Conservation (phyloP, 208 protist genomes). For the Sergeia podlipaevii region DNA sequence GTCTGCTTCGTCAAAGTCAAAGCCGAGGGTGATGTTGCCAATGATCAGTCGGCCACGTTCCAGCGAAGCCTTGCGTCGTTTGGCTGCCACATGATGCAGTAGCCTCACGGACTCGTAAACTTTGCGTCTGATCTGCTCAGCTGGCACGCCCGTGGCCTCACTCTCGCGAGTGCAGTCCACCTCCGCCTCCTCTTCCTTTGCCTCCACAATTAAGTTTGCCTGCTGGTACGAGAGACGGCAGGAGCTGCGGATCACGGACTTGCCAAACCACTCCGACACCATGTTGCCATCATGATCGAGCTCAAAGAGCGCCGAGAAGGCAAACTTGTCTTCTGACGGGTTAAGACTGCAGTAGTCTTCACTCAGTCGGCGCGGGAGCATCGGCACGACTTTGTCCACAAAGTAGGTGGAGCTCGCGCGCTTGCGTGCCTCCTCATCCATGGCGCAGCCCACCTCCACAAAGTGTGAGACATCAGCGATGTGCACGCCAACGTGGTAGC, state of each 20-base stretch:
- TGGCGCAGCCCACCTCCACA: conserved; percentile 52
- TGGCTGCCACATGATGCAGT: conserved; percentile 58
- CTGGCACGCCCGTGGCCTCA: conserved; percentile 6
- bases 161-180: conserved; percentile 30
- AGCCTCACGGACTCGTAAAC: conserved; percentile 47
- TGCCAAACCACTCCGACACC: conserved; percentile 80
- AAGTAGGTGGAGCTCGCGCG: conserved; percentile 88
- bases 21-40: conserved; percentile 43
- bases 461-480: conserved; percentile 94
- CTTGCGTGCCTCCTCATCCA: conserved; percentile 85
- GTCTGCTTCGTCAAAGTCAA: conserved; percentile 51
- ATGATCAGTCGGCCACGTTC: conserved; percentile 51
- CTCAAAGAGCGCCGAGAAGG: conserved; percentile 87
- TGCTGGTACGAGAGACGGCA: conserved; percentile 85
- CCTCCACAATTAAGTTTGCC: conserved; percentile 76
- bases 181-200: conserved; percentile 14
- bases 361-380: conserved; percentile 89
- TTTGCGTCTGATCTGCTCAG: conserved; percentile 13
- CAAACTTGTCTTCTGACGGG: conserved; percentile 77
- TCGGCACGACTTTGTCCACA: conserved; percentile 84
- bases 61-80: conserved; percentile 42
- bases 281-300: conserved; percentile 65
- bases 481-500: conserved; percentile 92
- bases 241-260: conserved; percentile 85
- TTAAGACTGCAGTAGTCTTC: conserved; percentile 90